phyloP scores from a whole-genome alignment of 306 rosid genomes.

The Rosa chinensis region DNA sequence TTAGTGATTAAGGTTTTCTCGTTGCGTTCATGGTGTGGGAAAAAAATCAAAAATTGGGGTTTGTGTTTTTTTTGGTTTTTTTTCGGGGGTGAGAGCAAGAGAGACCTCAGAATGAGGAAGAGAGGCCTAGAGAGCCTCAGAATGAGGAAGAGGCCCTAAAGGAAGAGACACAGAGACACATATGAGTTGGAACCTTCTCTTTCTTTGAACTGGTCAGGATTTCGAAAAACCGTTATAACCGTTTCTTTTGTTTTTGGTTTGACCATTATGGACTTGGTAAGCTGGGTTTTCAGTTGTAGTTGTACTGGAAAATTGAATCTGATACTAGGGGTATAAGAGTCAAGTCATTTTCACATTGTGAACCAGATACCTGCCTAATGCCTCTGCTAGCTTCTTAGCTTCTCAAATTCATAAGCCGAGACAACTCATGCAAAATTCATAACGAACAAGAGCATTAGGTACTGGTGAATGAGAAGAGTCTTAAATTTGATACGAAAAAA shows the following conservation, averaged over 20 bases:
- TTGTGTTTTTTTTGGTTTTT: not conserved
- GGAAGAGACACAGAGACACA: slow-evolving; percentile 1
- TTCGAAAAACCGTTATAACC: slow-evolving; percentile 11
- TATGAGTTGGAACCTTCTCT: not conserved
- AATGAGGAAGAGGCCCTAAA: slow-evolving; percentile 6
- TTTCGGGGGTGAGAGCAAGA: not conserved
- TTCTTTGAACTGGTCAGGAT: slow-evolving; percentile 17
- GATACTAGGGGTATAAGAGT: not conserved
- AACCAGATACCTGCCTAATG: not conserved
- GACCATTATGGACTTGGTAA: not conserved
- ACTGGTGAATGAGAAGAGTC: not conserved
- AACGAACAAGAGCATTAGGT: not conserved
- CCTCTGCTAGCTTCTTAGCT: not conserved
- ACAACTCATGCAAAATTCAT: not conserved
- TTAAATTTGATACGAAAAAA: not conserved
- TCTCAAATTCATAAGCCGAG: not conserved
- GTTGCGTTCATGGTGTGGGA: not conserved
- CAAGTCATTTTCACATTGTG: not conserved
- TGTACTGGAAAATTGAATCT: not conserved
- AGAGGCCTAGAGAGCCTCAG: slow-evolving; percentile 6
- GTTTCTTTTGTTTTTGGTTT: not conserved
- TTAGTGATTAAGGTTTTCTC: slow-evolving; percentile 14
- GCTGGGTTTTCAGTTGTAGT: not conserved
- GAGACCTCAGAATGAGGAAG: slow-evolving; percentile 14
- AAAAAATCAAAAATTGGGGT: not conserved